Percentiles rank a stretch among this genome's conserved stretches.
Conservation (phyloP, 441 rosid genomes). For the Corymbia citriodora region DNA sequence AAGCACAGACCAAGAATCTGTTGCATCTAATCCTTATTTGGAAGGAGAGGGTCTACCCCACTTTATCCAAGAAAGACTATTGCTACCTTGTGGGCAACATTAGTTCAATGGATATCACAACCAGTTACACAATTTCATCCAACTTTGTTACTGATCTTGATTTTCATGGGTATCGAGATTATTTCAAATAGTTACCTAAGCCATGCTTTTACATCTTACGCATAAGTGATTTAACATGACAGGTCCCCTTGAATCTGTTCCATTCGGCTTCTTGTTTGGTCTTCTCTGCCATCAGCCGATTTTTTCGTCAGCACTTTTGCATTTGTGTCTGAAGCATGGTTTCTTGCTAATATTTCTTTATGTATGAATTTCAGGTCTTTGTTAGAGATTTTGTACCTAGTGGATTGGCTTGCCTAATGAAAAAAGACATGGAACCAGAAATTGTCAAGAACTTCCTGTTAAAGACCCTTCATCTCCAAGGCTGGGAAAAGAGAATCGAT, state of each 20-base stretch:
- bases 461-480: not conserved
- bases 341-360: not conserved
- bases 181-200: accelerated
- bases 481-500: not conserved
- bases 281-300: not conserved
- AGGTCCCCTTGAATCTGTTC: not conserved
- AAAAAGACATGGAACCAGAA: not conserved
- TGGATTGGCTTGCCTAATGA: not conserved
- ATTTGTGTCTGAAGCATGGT: not conserved
- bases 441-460: not conserved
- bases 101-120: not conserved
- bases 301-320: not conserved
- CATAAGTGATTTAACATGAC: accelerated
- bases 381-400: not conserved
- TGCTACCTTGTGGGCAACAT: not conserved
- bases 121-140: not conserved
- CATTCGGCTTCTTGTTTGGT: not conserved
- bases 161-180: not conserved
- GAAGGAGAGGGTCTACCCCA: not conserved
- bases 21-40: not conserved
- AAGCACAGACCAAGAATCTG: not conserved
- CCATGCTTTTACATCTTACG: not conserved
- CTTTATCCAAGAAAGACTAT: not conserved
- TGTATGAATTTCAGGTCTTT: not conserved
- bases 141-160: not conserved